Evolutionary conservation across 2,329 filamentous ascomycete species (phyloP).

Genomic region (Podosphaera xanthii): DNA sequence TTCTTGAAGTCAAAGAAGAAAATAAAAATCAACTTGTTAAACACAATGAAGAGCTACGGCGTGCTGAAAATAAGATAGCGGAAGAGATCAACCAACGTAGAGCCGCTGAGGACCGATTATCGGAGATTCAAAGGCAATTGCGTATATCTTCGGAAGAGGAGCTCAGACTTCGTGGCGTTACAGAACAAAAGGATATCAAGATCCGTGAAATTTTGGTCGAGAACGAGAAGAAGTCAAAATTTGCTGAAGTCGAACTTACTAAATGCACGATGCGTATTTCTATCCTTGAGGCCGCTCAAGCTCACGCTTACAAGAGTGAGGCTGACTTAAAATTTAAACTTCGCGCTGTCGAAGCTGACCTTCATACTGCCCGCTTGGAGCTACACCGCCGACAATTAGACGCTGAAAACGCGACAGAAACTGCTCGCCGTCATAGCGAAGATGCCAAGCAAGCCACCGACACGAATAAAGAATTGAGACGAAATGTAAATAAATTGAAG

Average conservation of each 20-base stretch:
- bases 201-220: slow-evolving; percentile 46
- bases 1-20: slow-evolving; percentile 33
- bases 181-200: slow-evolving; percentile 45
- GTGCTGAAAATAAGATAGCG: slow-evolving; percentile 39
- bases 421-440: slow-evolving; percentile 39
- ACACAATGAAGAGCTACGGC: slow-evolving; percentile 42
- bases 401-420: slow-evolving; percentile 35
- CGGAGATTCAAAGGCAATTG: slow-evolving; percentile 48
- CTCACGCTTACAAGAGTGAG: slow-evolving; percentile 29
- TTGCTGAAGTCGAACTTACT: slow-evolving; percentile 30
- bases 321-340: slow-evolving; percentile 32
- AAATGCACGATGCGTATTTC: slow-evolving; percentile 37
- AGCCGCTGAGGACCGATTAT: slow-evolving; percentile 46
- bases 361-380: slow-evolving; percentile 32
- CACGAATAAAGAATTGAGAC: slow-evolving; percentile 51
- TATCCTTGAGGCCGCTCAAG: slow-evolving; percentile 45
- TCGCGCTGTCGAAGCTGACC: slow-evolving; percentile 29
- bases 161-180: slow-evolving; percentile 37
- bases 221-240: slow-evolving; percentile 41
- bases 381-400: slow-evolving; percentile 37
- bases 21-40: slow-evolving; percentile 20
- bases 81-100: slow-evolving; percentile 39
- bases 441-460: slow-evolving; percentile 31
- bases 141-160: slow-evolving; percentile 52
- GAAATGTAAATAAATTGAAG: slow-evolving; percentile 48